These are phyloP conservation scores for Sporothrix sp. DNA, from an alignment of 2,329 filamentous ascomycete genomes.

Conservation along the genomic window DNA sequence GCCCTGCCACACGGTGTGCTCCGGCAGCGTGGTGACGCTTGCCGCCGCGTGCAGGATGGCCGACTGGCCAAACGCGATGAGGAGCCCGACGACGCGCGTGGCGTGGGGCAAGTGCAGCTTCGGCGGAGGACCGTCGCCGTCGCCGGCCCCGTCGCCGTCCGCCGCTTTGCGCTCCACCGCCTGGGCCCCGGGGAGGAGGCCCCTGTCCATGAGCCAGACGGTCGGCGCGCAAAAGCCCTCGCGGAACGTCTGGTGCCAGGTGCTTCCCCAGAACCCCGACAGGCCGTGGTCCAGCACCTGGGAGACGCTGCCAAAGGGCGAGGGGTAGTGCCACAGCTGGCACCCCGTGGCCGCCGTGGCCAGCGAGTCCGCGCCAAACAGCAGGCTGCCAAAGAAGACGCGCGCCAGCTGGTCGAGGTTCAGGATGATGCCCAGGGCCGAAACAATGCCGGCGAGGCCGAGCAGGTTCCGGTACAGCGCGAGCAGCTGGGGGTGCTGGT, in stretches of 20 bases:
- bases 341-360: conserved; percentile 40
- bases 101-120: conserved; percentile 19
- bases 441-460: conserved; percentile 45
- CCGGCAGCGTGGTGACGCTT: conserved; percentile 54
- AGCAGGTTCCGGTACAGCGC: conserved; percentile 41
- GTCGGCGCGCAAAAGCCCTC: conserved; percentile 56
- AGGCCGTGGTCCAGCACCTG: conserved; percentile 60
- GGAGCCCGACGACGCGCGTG: conserved; percentile 6
- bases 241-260: conserved; percentile 89
- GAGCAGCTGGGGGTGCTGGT: neutral
- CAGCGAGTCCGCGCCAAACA: conserved; percentile 5
- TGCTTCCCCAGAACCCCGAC: conserved; percentile 71
- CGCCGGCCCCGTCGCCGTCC: too few species aligned
- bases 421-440: conserved; percentile 52
- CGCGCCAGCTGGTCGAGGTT: conserved; percentile 29
- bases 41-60: conserved; percentile 62
- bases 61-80: conserved; percentile 54
- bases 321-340: conserved; percentile 44
- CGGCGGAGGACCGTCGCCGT: too few species aligned
- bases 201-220: conserved; percentile 33
- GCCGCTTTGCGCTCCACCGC: neutral
- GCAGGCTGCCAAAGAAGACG: conserved; percentile 3
- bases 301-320: conserved; percentile 44
- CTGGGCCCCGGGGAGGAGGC: conserved; percentile 30
- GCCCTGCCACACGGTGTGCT: conserved; percentile 36